Conservation (phyloP, 2,329 filamentous ascomycete species). For the Cadophora luteo-olivacea region DNA sequence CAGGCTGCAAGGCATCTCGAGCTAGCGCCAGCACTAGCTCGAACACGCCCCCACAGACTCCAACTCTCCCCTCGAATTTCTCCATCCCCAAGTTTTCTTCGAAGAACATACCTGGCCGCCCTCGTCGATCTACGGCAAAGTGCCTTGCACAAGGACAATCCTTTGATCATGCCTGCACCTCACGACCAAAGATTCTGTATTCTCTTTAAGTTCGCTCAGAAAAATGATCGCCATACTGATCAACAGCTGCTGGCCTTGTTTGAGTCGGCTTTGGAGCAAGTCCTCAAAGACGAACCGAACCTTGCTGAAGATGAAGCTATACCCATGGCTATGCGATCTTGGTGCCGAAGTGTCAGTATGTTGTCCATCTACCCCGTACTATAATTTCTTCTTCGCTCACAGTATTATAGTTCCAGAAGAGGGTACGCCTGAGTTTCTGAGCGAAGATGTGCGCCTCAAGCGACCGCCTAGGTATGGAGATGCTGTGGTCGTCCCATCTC, state of each 20-base stretch:
- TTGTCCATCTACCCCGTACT: neutral
- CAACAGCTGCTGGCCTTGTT: neutral
- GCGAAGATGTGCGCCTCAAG: neutral
- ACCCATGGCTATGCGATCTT: neutral
- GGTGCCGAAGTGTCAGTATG: neutral
- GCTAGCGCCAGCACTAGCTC: neutral
- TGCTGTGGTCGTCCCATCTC: neutral
- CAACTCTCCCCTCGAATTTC: neutral
- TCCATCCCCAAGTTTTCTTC: neutral
- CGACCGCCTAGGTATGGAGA: neutral
- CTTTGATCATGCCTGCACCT: conserved; percentile 1
- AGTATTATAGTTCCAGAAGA: neutral
- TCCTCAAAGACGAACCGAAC: neutral
- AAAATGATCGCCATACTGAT: neutral
- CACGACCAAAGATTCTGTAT: conserved; percentile 4
- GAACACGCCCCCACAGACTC: neutral
- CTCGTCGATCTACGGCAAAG: neutral
- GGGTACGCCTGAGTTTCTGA: neutral
- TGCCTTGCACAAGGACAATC: neutral
- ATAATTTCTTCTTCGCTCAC: neutral
- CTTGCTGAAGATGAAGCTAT: neutral
- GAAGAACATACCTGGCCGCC: neutral
- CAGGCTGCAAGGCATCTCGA: neutral
- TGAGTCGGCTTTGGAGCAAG: neutral
- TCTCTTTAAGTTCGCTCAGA: neutral